Conservation (phyloP, 2,329 filamentous ascomycete genomes). For the Thielaviopsis punctulata region DNA sequence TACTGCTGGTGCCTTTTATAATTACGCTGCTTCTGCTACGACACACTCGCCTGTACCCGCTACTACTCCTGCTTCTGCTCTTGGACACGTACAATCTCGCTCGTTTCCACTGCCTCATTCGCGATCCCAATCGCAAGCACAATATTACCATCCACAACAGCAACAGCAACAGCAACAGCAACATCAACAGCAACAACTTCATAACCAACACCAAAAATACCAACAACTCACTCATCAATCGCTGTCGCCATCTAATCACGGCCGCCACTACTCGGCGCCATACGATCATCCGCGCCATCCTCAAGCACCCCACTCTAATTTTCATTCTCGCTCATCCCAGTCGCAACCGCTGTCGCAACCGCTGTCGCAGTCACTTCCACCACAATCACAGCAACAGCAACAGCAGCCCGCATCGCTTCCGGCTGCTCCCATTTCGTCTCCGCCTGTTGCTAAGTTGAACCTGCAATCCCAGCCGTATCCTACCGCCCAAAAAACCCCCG, state of each 20-base stretch:
- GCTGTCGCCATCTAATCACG: background rate
- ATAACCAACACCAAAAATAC: conserved; percentile 5
- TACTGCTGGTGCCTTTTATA: background rate
- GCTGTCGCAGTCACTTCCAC: conserved; percentile 12
- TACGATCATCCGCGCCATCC: background rate
- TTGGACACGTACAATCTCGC: background rate
- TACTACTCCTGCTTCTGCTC: background rate
- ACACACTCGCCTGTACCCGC: background rate
- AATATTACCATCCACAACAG: conserved; percentile 1
- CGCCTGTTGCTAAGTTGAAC: background rate
- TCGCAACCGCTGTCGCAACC: conserved; percentile 13
- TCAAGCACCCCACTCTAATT: background rate
- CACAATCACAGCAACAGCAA: conserved; percentile 12
- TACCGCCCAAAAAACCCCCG: background rate
- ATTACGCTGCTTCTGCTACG: background rate
- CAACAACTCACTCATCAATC: conserved; percentile 1
- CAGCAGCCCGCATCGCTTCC: background rate
- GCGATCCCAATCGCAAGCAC: background rate
- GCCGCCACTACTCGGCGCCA: background rate
- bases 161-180: conserved; percentile 15
- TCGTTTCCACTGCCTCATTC: conserved; percentile 2
- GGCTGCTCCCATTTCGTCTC: background rate
- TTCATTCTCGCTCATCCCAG: background rate
- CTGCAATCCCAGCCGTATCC: background rate
- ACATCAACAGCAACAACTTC: conserved; percentile 13